Percentiles rank a stretch among this genome's conserved stretches.
These are phyloP conservation scores for Rhododendron ovatum DNA, from an alignment of 148 eudicot genomes.

Conservation along the genomic window DNA sequence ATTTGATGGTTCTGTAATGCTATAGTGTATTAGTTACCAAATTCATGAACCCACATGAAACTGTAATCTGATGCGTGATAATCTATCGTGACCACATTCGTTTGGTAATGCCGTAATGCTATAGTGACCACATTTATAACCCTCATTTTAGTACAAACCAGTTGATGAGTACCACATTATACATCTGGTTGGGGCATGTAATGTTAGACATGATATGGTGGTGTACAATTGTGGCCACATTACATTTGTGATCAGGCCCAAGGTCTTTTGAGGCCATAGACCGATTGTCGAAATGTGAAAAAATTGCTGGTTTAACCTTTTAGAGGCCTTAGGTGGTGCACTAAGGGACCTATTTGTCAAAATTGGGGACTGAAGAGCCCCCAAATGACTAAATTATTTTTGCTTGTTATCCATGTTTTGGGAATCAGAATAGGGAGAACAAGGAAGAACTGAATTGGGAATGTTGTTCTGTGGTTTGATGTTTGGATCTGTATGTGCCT, in stretches of 20 bases:
- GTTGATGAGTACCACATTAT: not conserved
- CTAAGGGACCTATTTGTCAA: not conserved
- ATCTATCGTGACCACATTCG: not conserved
- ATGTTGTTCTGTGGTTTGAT: not conserved
- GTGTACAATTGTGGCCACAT: not conserved
- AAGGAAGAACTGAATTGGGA: not conserved
- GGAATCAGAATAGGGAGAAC: not conserved
- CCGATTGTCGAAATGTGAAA: not conserved
- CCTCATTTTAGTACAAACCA: not conserved
- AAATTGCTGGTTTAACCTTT: not conserved
- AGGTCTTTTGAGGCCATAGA: not conserved
- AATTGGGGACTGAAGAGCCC: not conserved
- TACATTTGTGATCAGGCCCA: not conserved
- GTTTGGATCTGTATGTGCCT: not conserved
- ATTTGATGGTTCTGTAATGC: not conserved
- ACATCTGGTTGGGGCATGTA: not conserved
- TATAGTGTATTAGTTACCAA: not conserved
- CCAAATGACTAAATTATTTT: not conserved
- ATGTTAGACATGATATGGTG: not conserved
- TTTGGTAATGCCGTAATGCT: not conserved
- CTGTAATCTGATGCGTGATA: not conserved
- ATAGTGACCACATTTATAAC: not conserved
- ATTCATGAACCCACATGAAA: not conserved
- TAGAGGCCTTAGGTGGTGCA: not conserved
- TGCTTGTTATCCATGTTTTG: not conserved